Evolutionary conservation across 768 basidiomycete species (phyloP), one percentile per base, ranked within the genome.

Genomic region (Tylopilus rubrobrunneus): DNA sequence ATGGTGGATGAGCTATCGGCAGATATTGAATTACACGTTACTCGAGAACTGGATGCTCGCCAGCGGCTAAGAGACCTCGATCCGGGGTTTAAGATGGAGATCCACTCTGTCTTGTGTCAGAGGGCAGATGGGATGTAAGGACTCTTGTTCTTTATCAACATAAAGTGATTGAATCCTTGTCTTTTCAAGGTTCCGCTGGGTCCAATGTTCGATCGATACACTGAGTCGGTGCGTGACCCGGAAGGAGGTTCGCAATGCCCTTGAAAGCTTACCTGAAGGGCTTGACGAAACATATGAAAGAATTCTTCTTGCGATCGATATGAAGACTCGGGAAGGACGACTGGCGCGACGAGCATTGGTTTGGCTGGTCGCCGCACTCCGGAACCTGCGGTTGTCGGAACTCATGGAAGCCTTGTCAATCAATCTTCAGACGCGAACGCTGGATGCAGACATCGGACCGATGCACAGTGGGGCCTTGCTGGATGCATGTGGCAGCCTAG

Each of bases 401-500:
- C 14, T 53, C 27, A 49, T 50, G 47, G 52, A 43, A 27, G 52
- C 14, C 5, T 19, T 53, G 17, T 53, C 52, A 6, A 36, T 49
- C 40, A 36, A 53, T 17, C 46, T 53, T 34, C 11, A 17, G n/a
- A 36, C 47, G 19, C 40, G 40, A 28, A 42, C 25, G 17, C 33
- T 53, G n/a, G 52, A 53, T 42, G 17, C 2, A 1, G 45, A 48
- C 7, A 23, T 43, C 5, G 27, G 45, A 17, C 55, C 55, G 10
- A 55, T 56, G 55, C 55, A 56, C 9, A 36, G 4, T 15, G 45
- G 53, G 9, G 45, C 45, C 0, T 37, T 55, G 33, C n/a, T 56
- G 40, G 51, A 55, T 37, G 52, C 55, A 1, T 56, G 55, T 19
- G 45, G 55, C n/a, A 56, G 52, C 21, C 21, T 56, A 3, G 45